Evolutionary conservation across 352 stramenopile genomes (phyloP).

Genomic region (Sclerospora graminicola): DNA sequence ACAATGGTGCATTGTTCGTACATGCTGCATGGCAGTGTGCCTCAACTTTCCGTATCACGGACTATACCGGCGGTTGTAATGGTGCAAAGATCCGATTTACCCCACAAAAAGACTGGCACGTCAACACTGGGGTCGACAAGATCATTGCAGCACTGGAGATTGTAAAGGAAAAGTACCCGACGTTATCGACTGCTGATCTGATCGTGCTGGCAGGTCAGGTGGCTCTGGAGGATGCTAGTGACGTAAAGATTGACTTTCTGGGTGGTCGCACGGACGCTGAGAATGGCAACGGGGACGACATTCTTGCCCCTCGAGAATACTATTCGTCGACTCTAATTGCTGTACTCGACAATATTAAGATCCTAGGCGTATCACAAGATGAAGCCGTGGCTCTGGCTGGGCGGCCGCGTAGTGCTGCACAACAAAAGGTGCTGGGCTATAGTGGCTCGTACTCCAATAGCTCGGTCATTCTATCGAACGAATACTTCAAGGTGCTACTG

Average conservation of each 20-base stretch:
- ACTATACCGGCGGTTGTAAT: constrained; percentile 73
- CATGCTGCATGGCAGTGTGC: constrained; percentile 83
- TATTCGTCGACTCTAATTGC: constrained; percentile 57
- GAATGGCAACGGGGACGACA: constrained; percentile 61
- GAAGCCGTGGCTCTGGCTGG: constrained; percentile 92
- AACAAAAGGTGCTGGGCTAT: constrained; percentile 79
- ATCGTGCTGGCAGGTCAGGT: constrained; percentile 79
- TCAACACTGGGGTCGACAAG: constrained; percentile 73
- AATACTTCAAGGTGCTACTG: constrained; percentile 20
- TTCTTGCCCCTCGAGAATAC: constrained; percentile 84
- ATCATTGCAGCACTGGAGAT: constrained; percentile 68
- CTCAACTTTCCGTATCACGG: constrained; percentile 77
- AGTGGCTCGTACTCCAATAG: constrained; percentile 74
- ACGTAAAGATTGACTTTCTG: constrained; percentile 19
- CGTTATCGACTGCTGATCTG: constrained; percentile 87
- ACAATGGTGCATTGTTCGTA: constrained; percentile 42
- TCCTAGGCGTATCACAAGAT: constrained; percentile 84
- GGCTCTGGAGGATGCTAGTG: constrained; percentile 16
- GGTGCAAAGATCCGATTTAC: constrained; percentile 80
- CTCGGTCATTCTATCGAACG: constrained; percentile 74
- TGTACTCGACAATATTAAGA: constrained; percentile 88
- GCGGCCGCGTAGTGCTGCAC: constrained; percentile 81
- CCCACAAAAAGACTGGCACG: constrained; percentile 71
- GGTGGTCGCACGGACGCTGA: constrained; percentile 54
- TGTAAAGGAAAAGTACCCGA: constrained; percentile 82